phyloP scores from a whole-genome alignment of 2,329 filamentous ascomycete genomes.

The Diaporthe sp. region DNA sequence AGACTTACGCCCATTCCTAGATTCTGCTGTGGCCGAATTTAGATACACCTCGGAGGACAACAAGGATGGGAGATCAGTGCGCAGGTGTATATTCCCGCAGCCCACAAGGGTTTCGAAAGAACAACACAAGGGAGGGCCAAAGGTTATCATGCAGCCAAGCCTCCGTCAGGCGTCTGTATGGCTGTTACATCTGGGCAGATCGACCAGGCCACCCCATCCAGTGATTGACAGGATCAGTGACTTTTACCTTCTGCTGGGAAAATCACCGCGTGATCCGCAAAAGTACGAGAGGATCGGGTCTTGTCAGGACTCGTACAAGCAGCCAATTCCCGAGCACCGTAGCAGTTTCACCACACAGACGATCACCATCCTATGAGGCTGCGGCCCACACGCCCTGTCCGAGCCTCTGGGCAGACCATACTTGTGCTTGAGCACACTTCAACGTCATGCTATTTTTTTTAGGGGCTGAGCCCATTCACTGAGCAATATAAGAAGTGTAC shows the following conservation, averaged over 20 bases:
- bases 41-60: no score
- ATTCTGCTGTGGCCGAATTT: background rate
- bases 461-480: no score
- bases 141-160: background rate
- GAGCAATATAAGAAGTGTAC: no score
- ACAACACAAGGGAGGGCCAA: background rate
- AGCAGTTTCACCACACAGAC: background rate
- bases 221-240: background rate
- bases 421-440: no score
- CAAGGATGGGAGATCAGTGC: background rate
- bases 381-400: no score
- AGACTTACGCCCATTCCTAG: rapidly evolving
- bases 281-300: slow-evolving; percentile 3
- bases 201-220: background rate
- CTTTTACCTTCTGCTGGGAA: background rate
- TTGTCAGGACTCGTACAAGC: rapidly evolving
- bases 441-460: no score
- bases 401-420: no score
- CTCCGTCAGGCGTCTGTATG: background rate
- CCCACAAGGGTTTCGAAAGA: no score
- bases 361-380: background rate
- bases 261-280: background rate
- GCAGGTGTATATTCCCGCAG: background rate
- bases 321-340: background rate
- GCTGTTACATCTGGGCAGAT: background rate